These are phyloP conservation scores for Epichloe coenophiala DNA, from an alignment of 2,329 filamentous ascomycete genomes.

Conservation along the genomic window DNA sequence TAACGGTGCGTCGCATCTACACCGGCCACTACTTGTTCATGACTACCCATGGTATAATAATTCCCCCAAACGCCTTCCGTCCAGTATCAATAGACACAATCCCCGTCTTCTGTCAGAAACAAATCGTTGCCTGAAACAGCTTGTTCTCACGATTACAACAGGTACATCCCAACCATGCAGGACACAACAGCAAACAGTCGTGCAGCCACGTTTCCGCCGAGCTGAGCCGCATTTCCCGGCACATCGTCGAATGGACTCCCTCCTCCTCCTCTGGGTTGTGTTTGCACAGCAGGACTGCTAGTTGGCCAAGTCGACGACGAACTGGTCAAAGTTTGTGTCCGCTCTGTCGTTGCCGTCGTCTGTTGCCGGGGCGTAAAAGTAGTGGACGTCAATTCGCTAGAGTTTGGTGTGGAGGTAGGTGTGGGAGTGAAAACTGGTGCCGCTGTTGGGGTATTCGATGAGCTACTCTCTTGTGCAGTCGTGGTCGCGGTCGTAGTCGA, in stretches of 20 bases:
- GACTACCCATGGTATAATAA: too few species aligned
- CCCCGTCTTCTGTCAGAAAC: too few species aligned
- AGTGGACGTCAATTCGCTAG: background rate
- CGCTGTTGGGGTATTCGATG: background rate
- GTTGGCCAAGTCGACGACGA: constrained; percentile 2
- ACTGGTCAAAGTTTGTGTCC: background rate
- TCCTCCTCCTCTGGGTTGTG: constrained; percentile 9
- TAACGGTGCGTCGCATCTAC: too few species aligned
- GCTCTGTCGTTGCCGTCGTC: background rate
- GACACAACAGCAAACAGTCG: background rate
- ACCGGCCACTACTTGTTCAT: too few species aligned
- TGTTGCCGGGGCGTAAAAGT: background rate
- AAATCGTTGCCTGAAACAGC: too few species aligned
- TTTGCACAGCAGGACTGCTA: constrained; percentile 1
- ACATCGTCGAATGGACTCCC: constrained; percentile 11
- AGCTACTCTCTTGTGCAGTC: background rate
- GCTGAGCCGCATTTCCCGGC: background rate
- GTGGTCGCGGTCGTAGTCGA: background rate
- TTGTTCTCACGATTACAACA: background rate
- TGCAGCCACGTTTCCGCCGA: background rate
- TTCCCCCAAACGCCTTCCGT: too few species aligned
- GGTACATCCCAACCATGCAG: background rate
- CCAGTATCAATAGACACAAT: too few species aligned
- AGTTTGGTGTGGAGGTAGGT: background rate
- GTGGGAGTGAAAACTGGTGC: background rate